Percentiles rank a stretch among this genome's conserved stretches.
Evolutionary conservation across 1,139 yeast genomes (phyloP).

Genomic region (Saccharomycopsis hybrid): DNA sequence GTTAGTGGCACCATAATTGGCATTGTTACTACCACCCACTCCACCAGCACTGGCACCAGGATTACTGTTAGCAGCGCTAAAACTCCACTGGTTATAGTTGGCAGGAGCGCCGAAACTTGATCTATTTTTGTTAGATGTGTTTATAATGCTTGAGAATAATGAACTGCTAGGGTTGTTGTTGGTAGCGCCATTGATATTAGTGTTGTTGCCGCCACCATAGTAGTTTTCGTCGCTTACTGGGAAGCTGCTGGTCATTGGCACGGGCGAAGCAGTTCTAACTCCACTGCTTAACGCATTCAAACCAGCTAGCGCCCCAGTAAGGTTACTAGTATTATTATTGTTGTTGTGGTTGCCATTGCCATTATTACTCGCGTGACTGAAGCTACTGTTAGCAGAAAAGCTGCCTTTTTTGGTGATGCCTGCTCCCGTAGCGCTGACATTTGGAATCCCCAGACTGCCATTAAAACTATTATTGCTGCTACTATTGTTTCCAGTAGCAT

Average conservation of each 20-base stretch:
- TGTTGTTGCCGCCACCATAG: neutral
- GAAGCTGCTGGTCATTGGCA: neutral
- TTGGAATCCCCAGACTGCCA: neutral
- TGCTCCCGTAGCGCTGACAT: neutral
- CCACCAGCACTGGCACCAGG: neutral
- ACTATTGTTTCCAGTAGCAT: neutral
- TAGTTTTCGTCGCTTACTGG: neutral
- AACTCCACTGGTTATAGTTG: conserved; percentile 12
- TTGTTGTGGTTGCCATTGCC: neutral
- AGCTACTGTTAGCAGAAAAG: neutral
- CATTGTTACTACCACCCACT: neutral
- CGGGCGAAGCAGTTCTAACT: conserved; percentile 7
- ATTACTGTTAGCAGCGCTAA: neutral
- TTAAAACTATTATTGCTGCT: neutral
- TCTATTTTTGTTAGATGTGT: neutral
- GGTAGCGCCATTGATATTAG: neutral
- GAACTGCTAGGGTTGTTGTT: neutral
- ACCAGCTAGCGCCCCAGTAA: conserved; percentile 12
- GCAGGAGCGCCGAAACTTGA: neutral
- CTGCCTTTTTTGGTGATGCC: neutral
- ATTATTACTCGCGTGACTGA: neutral
- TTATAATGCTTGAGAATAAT: conserved; percentile 2
- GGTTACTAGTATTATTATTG: neutral
- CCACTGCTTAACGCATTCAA: conserved; percentile 13
- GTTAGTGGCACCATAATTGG: neutral